Evolutionary conservation across 1,284 basidiomycete genomes (phyloP).

Genomic region (Ceratobasidium theobromae): DNA sequence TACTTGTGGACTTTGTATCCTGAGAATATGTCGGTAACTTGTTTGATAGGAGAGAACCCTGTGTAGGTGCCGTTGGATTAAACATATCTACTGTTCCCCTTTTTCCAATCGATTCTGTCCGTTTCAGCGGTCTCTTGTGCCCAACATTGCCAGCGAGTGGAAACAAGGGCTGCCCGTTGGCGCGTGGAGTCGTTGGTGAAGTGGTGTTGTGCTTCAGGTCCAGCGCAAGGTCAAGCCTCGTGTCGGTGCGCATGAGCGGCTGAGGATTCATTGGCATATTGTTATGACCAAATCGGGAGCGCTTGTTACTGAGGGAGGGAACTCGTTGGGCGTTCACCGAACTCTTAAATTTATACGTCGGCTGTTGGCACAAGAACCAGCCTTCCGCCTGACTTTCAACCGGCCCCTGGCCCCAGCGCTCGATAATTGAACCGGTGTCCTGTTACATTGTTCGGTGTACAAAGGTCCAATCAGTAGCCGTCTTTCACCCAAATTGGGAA

Average conservation of each 20-base stretch:
- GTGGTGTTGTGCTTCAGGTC: slow-evolving; percentile 13
- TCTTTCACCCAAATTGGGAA: slow-evolving; percentile 4
- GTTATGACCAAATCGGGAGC: background rate
- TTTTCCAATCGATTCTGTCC: slow-evolving; percentile 23
- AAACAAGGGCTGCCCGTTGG: background rate
- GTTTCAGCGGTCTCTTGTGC: slow-evolving; percentile 8
- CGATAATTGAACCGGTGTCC: background rate
- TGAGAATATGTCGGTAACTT: background rate
- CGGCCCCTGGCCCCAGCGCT: background rate
- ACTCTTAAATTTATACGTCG: slow-evolving; percentile 7
- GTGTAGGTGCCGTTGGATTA: slow-evolving; percentile 1
- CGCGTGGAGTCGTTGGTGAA: slow-evolving; percentile 8
- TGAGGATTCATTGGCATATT: slow-evolving; percentile 10
- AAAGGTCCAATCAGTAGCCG: slow-evolving; percentile 16
- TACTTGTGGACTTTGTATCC: background rate
- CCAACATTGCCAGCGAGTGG: background rate
- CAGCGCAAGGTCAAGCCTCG: slow-evolving; percentile 28
- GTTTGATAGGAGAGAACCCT: background rate
- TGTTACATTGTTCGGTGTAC: slow-evolving; percentile 6
- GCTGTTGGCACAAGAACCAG: background rate
- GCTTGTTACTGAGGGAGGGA: background rate
- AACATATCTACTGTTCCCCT: background rate
- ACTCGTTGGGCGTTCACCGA: background rate
- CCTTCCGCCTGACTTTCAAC: background rate
- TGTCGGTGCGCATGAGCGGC: slow-evolving; percentile 23